Base-by-base conservation (phyloP, 495 filamentous ascomycete genomes). In the Pyronema omphalodes region DNA sequence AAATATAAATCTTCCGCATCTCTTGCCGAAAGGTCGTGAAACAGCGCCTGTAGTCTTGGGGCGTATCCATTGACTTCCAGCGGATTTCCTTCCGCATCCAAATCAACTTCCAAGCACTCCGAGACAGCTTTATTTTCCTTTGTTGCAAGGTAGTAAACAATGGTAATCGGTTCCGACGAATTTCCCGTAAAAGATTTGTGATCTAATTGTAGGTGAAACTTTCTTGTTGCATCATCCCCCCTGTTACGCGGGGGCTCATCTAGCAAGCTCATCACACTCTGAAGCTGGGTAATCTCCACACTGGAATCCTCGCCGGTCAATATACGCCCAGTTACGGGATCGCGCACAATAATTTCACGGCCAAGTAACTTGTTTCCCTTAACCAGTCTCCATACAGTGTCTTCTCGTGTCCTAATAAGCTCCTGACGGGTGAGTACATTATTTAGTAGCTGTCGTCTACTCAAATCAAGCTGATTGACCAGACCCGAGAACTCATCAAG, bases 261-360 rank as follows among this genome's bases (percentile, higher is more conserved):
- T 11, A 99, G 74, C 63, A 96, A 76, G 64, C 86, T 93, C 91
- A 99, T 99, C 57, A 84, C 80, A 4, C 88, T 88, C 69, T 99
- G 91, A 46, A 95, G 73, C 60, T 78, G 85, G 17, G 88, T 87
- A 57, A 96, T 76, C 55, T 94, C 87, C 36, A 96, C 80, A 37
- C 86, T 85, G 0, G 89, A 94, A 66, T 99, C 91, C 40, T 94
- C 85, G 1, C 83, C 84, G 0, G 87, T 94, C 46, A 99, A 68
- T 36, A 96, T 76, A 19, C 87, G 76, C 34, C 91, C 91, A 58
- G 85, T 77, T 8, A 74, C 74, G 0, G 89, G 86, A 68, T 91
- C 88, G 17, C 91, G 77, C 43, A 99, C 91, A 66, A 99, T 93
- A 17, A 95, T 80, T 58, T 96, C 88, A 19, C 83, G 82, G 39